phyloP scores from a whole-genome alignment of 2,329 filamentous ascomycete species.

The Xylariaceae sp. region DNA sequence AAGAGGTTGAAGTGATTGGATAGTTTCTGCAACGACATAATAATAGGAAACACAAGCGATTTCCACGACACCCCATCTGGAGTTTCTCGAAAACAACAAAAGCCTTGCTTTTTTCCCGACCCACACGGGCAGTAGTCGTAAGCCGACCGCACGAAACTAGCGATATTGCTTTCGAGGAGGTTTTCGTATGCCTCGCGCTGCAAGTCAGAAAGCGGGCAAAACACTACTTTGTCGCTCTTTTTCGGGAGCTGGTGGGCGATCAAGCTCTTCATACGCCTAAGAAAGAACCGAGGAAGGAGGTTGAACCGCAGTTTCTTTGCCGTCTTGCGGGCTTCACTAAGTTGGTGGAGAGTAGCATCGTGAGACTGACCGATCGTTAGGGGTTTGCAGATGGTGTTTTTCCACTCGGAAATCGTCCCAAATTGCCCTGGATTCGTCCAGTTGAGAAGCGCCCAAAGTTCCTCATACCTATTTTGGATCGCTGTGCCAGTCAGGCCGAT shows the following conservation, averaged over 20 bases:
- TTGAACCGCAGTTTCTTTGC: slow-evolving; percentile 85
- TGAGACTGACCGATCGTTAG: slow-evolving; percentile 89
- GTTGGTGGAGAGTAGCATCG: slow-evolving; percentile 80
- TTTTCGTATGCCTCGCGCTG: slow-evolving; percentile 84
- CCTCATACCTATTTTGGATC: slow-evolving; percentile 97
- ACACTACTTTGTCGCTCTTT: slow-evolving; percentile 92
- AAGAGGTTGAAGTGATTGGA: slow-evolving; percentile 91
- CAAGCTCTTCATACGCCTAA: slow-evolving; percentile 88
- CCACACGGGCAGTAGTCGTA: slow-evolving; percentile 71
- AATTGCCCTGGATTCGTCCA: slow-evolving; percentile 88
- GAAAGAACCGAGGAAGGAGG: slow-evolving; percentile 84
- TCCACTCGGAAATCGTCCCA: slow-evolving; percentile 72
- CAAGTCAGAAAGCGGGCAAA: slow-evolving; percentile 83
- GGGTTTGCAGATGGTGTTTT: slow-evolving; percentile 73
- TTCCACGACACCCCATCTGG: slow-evolving; percentile 70
- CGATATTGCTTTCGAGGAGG: slow-evolving; percentile 72
- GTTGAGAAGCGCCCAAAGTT: slow-evolving; percentile 93
- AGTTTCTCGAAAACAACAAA: slow-evolving; percentile 72
- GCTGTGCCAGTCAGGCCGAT: slow-evolving; percentile 94
- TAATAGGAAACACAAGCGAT: slow-evolving; percentile 80
- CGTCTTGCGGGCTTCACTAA: slow-evolving; percentile 78
- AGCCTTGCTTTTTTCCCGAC: slow-evolving; percentile 72
- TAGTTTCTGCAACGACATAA: slow-evolving; percentile 81
- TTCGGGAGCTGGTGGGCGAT: slow-evolving; percentile 92
- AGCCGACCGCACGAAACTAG: slow-evolving; percentile 69